Base-by-base conservation (phyloP, 352 stramenopile genomes). In the Pythium rishiriense region DNA sequence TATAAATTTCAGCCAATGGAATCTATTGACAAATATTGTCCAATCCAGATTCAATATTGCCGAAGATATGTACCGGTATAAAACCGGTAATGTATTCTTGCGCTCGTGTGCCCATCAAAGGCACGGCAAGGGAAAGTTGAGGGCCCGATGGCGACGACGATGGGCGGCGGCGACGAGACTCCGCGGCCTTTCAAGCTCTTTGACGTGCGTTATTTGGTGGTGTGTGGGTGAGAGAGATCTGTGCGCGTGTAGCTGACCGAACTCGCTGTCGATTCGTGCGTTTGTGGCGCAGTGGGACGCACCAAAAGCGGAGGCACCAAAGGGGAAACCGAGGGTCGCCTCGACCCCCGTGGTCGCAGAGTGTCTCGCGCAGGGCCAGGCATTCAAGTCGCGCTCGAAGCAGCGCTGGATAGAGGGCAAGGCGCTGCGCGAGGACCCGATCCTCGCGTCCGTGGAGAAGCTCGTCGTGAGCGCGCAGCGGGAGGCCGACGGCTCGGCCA, bases 371-470 rank as follows among this genome's bases (percentile, higher is more conserved):
- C 67, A 83, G 49, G 79, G 77, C 24, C 57, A 67, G 0, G 64
- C 78, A 8, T 88, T 87, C 60, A 78, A 75, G 49, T 73, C 63
- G 29, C 72, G 76, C 24, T 92, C 83, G 1, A 29, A 58, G 9
- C 43, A 69, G 11, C 55, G 59, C 3, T 92, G 83, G 83, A 60
- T 82, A 17, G 66, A 75, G 11, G 57, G 60, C 29, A 86, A 85
- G 47, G 43, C 64, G 26, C 56, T 90, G 42, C 80, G 83, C 11
- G 33, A 67, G 0, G 83, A 88, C 24, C 75, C 80, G 7, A 72
- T 81, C 8, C 21, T 92, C 12, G 25, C 62, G 7, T 65, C 76
- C 1, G 29, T 91, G 22, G 73, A 89, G 53, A 52, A 74, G 28
- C 51, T 56, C 17, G 68, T 48, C 11, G 22, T 67, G 12, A 69